phyloP scores from a whole-genome alignment of 2,329 filamentous ascomycete genomes.

The Trichoderma lentiforme region DNA sequence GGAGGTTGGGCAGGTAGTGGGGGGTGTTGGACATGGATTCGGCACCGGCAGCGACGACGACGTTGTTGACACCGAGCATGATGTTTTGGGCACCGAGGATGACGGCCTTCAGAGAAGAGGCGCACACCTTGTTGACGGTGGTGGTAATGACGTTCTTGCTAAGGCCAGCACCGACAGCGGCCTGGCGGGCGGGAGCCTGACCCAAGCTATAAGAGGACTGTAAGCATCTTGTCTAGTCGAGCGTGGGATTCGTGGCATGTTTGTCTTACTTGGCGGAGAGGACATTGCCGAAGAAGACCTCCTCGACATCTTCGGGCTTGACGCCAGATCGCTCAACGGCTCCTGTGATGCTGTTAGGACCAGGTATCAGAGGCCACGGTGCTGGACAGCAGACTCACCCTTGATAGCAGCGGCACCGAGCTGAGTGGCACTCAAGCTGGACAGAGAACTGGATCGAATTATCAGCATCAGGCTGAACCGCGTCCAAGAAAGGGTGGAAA shows the following conservation, averaged over 20 bases:
- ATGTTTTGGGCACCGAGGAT: slow-evolving; percentile 95
- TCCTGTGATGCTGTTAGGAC: slow-evolving; percentile 39
- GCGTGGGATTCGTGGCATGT: not conserved
- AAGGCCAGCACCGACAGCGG: slow-evolving; percentile 84
- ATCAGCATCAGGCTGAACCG: not conserved
- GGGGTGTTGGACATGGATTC: slow-evolving; percentile 99
- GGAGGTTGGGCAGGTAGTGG: slow-evolving; percentile 87
- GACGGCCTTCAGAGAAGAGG: slow-evolving; percentile 89
- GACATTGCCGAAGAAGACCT: slow-evolving; percentile 98
- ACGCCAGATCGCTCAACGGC: slow-evolving; percentile 85
- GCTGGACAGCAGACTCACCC: slow-evolving; percentile 49
- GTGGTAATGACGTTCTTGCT: slow-evolving; percentile 77
- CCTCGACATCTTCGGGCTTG: slow-evolving; percentile 85
- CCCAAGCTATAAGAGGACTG: slow-evolving; percentile 64
- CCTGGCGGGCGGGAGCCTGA: slow-evolving; percentile 94
- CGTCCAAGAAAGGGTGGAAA: not conserved
- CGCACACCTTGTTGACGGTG: slow-evolving; percentile 98
- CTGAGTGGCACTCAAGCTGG: slow-evolving; percentile 80
- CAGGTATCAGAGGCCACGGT: not conserved
- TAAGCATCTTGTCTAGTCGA: not conserved
- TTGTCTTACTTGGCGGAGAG: slow-evolving; percentile 83
- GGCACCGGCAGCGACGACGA: slow-evolving; percentile 89
- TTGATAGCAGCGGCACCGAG: slow-evolving; percentile 92
- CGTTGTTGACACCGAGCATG: slow-evolving; percentile 88
- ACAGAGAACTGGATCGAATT: slow-evolving; percentile 65